Percentiles rank a stretch among this genome's conserved stretches.
phyloP scores from a whole-genome alignment of 352 stramenopile genomes.

The Aphanomyces stellatus region DNA sequence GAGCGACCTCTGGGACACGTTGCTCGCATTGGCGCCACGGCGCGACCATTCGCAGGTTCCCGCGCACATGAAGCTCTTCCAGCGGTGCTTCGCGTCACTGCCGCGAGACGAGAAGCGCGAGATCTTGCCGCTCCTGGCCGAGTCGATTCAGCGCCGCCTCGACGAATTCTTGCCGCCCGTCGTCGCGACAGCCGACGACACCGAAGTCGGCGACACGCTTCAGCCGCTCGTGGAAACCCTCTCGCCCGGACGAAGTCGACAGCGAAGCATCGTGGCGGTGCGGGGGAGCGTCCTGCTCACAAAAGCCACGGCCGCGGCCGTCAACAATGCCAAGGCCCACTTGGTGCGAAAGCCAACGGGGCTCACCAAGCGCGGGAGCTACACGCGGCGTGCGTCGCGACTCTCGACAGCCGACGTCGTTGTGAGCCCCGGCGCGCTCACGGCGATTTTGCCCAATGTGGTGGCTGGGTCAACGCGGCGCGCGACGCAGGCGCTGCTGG shows the following conservation, averaged over 20 bases:
- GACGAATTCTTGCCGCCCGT: background rate
- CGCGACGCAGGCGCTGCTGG: background rate
- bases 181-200: too few species aligned
- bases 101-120: background rate
- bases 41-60: background rate
- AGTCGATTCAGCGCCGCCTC: background rate
- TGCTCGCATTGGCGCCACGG: background rate
- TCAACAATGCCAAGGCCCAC: too few species aligned
- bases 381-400: too few species aligned
- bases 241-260: too few species aligned
- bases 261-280: too few species aligned
- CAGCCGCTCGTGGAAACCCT: too few species aligned
- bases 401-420: too few species aligned
- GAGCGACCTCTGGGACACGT: slow-evolving; percentile 2
- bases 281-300: too few species aligned
- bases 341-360: too few species aligned
- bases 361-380: too few species aligned
- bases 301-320: too few species aligned
- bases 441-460: background rate
- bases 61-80: background rate
- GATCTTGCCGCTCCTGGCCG: background rate
- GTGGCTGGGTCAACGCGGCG: background rate
- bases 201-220: too few species aligned
- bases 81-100: background rate
- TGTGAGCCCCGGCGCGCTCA: background rate